phyloP scores from a whole-genome alignment of 441 rosid species.

The Erodium texanum region DNA sequence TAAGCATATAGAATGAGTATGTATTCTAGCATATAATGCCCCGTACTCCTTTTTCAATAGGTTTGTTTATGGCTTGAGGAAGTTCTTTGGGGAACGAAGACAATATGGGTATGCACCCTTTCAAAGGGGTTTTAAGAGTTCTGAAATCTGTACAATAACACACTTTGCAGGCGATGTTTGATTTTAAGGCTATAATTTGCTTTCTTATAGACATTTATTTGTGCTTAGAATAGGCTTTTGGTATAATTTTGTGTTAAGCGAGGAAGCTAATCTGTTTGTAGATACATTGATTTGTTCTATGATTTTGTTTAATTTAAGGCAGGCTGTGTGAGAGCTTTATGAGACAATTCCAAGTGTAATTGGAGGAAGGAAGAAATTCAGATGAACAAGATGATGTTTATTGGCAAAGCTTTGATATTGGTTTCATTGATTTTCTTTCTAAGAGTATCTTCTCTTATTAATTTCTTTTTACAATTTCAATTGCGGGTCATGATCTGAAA shows the following conservation, averaged over 20 bases:
- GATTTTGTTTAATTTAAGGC: constrained; percentile 16
- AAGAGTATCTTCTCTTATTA: constrained; percentile 7
- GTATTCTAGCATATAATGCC: constrained; percentile 4
- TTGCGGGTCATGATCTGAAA: constrained; percentile 43
- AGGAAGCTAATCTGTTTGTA: background rate
- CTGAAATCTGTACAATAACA: constrained; percentile 62
- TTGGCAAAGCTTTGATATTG: constrained; percentile 38
- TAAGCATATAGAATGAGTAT: too few species aligned
- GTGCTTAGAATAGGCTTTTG: too few species aligned
- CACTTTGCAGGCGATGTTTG: constrained; percentile 64
- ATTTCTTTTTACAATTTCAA: constrained; percentile 9
- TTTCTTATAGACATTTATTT: too few species aligned
- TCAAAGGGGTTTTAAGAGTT: constrained; percentile 76
- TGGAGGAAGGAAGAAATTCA: constrained; percentile 58
- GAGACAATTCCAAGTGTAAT: constrained; percentile 70
- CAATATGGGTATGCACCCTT: constrained; percentile 75
- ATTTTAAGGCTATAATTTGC: too few species aligned
- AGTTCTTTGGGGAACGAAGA: constrained; percentile 81
- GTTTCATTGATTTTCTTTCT: background rate
- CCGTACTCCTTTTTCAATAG: constrained; percentile 27
- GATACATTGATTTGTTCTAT: constrained; percentile 6
- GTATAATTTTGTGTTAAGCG: too few species aligned
- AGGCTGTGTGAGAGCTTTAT: constrained; percentile 95
- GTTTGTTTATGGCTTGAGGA: constrained; percentile 87
- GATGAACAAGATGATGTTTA: constrained; percentile 67